Conservation (phyloP, 2,329 filamentous ascomycete genomes). For the Aspergillus fischeri region DNA sequence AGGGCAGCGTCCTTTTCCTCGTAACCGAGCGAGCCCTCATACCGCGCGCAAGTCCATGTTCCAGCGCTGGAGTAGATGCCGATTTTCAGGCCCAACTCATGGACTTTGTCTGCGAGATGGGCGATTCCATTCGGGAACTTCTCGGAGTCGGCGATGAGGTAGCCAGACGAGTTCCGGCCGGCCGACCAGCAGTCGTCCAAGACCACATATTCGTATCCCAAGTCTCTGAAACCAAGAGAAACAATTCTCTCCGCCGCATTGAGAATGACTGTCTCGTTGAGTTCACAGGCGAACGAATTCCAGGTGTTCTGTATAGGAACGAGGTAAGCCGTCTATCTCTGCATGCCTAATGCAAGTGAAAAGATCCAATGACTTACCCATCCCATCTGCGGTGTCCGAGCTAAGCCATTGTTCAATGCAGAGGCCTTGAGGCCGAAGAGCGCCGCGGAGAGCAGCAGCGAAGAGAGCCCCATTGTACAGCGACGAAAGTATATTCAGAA, state of each 20-base stretch:
- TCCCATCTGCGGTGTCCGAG: slow-evolving; percentile 40
- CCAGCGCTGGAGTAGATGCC: slow-evolving; percentile 50
- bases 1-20: slow-evolving; percentile 51
- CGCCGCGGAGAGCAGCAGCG: slow-evolving; percentile 9
- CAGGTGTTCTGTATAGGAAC: slow-evolving; percentile 26
- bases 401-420: slow-evolving; percentile 40
- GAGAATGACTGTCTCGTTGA: slow-evolving; percentile 43
- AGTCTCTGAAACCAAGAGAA: slow-evolving; percentile 41
- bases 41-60: slow-evolving; percentile 27
- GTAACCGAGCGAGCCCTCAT: slow-evolving; percentile 46
- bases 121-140: slow-evolving; percentile 50
- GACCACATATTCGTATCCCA: slow-evolving; percentile 46
- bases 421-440: slow-evolving; percentile 6
- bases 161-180: slow-evolving; percentile 43
- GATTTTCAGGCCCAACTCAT: slow-evolving; percentile 47
- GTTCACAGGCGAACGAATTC: slow-evolving; percentile 43
- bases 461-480: slow-evolving; percentile 3
- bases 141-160: slow-evolving; percentile 37
- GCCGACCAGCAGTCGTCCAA: slow-evolving; percentile 53
- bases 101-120: slow-evolving; percentile 45
- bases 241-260: slow-evolving; percentile 42
- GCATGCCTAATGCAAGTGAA: not conserved
- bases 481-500: not conserved
- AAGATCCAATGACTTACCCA: slow-evolving; percentile 26
- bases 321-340: not conserved